Evolutionary conservation across 1,284 basidiomycete species (phyloP), one percentile per base, ranked within the genome.

Genomic region (Ceratobasidium sp.): DNA sequence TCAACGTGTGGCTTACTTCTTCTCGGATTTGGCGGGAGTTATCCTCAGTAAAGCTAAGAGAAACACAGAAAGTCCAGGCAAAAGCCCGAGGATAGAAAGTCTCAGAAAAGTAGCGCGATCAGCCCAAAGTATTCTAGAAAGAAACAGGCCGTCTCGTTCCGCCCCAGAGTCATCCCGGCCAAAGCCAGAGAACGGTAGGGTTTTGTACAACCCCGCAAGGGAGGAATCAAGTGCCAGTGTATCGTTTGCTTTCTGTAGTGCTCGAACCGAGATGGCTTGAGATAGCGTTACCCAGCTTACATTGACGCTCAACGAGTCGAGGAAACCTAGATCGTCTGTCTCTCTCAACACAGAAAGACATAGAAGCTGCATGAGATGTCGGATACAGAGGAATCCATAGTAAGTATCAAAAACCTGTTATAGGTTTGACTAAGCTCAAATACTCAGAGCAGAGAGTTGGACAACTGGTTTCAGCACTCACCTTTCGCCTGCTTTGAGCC

Each of bases 341-440:
- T 44, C 64, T 5, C 44, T n/a, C 23, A 66, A 42, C 13, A 66
- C n/a, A 3, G 23, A 17, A 3, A 66, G 13, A 12, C 46, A 26
- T 5, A 28, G 48, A 5, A 42, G 23, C n/a, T 50, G 46, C 3
- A 66, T 20, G n/a, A 66, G 42, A 28, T 28, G 44, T 28, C 44
- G 44, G 33, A 50, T 23, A 28, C 42, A 50, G 12, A 66, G 15
- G 46, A 26, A 66, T n/a, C 64, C 64, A 23, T 66, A 66, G 23
- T 66, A 66, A 3, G 12, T 23, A 26, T 66, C 26, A 28, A 66
- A 66, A 17, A 50, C 50, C 64, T 50, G 9, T 26, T 15, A 23
- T 26, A 50, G 15, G 13, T 50, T 15, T 20, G 13, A 15, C 48
- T 50, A 50, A 17, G 48, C 4, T 50, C 15, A 50, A 15, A 50